Conservation (phyloP, 2,329 filamentous ascomycete species). For the Fusarium sp. region DNA sequence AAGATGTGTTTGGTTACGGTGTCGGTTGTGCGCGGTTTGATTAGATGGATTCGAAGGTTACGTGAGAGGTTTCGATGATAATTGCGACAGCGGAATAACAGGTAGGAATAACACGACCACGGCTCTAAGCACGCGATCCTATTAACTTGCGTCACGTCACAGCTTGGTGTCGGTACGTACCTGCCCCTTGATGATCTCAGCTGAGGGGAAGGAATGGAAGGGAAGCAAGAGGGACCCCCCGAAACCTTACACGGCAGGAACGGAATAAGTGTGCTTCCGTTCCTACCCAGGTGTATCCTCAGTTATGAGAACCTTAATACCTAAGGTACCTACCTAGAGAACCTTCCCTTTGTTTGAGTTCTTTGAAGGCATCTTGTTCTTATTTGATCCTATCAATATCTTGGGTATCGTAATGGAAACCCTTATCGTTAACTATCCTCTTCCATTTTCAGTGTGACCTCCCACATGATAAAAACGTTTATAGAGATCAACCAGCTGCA, state of each 20-base stretch:
- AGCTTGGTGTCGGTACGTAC: slow-evolving; percentile 24
- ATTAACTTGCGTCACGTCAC: slow-evolving; percentile 32
- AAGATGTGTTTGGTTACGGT: background rate
- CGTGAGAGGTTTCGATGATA: slow-evolving; percentile 18
- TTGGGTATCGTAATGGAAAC: background rate
- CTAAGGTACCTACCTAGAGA: too few relatives aligned
- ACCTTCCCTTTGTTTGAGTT: background rate
- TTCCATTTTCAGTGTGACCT: background rate
- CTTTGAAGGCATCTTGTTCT: background rate
- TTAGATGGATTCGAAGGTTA: slow-evolving; percentile 14
- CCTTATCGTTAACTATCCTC: background rate
- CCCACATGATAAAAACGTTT: background rate
- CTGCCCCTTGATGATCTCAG: slow-evolving; percentile 15
- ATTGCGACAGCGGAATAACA: slow-evolving; percentile 27
- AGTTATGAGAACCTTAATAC: too few relatives aligned
- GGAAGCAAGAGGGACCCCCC: background rate
- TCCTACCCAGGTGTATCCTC: background rate
- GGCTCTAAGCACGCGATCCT: slow-evolving; percentile 30
- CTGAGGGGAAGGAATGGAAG: slow-evolving; percentile 11
- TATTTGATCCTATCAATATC: background rate
- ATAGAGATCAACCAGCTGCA: background rate
- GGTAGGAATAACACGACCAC: slow-evolving; percentile 20
- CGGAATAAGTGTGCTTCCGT: slow-evolving; percentile 5
- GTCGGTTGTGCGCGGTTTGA: background rate
- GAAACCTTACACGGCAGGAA: background rate